These are phyloP conservation scores for Fusarium penzigii DNA, from an alignment of 2,329 filamentous ascomycete genomes.

Conservation along the genomic window DNA sequence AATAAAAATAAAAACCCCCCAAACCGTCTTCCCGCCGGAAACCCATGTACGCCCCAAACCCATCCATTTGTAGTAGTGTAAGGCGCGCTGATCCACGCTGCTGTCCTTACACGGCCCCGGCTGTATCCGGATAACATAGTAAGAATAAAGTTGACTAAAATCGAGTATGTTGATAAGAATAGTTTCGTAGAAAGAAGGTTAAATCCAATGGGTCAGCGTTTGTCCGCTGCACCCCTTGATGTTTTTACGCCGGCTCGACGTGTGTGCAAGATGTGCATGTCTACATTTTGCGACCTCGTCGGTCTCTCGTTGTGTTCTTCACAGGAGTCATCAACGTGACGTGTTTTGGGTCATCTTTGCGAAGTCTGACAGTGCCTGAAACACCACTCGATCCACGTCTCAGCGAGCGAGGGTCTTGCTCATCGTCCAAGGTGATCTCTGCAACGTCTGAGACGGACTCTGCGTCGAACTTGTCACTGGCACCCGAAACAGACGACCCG, in stretches of 20 bases:
- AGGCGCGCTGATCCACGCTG: constrained; percentile 23
- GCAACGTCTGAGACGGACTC: constrained; percentile 61
- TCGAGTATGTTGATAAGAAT: constrained; percentile 29
- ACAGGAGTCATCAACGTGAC: constrained; percentile 57
- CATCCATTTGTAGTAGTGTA: constrained; percentile 15
- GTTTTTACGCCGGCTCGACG: constrained; percentile 5
- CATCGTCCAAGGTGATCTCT: constrained; percentile 63
- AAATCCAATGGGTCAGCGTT: constrained; percentile 25
- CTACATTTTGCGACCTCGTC: constrained; percentile 33
- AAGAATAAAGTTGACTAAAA: constrained; percentile 30
- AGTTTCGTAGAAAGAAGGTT: constrained; percentile 28
- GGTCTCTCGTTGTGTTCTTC: constrained; percentile 40
- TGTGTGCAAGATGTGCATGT: neutral
- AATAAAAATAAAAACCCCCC: too few species aligned
- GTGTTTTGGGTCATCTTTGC: constrained; percentile 57
- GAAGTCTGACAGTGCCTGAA: constrained; percentile 47
- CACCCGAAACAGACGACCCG: constrained; percentile 60
- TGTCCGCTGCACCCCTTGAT: constrained; percentile 10
- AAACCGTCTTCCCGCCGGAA: constrained; percentile 1
- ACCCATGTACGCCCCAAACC: constrained; percentile 15
- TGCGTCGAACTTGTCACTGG: constrained; percentile 58
- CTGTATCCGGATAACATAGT: constrained; percentile 17
- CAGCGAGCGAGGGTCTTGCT: constrained; percentile 48
- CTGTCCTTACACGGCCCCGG: constrained; percentile 17
- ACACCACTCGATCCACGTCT: constrained; percentile 47